Evolutionary conservation across 1,284 basidiomycete genomes (phyloP), one percentile per base, ranked within the genome.

Genomic region (Bjerkandera adusta): DNA sequence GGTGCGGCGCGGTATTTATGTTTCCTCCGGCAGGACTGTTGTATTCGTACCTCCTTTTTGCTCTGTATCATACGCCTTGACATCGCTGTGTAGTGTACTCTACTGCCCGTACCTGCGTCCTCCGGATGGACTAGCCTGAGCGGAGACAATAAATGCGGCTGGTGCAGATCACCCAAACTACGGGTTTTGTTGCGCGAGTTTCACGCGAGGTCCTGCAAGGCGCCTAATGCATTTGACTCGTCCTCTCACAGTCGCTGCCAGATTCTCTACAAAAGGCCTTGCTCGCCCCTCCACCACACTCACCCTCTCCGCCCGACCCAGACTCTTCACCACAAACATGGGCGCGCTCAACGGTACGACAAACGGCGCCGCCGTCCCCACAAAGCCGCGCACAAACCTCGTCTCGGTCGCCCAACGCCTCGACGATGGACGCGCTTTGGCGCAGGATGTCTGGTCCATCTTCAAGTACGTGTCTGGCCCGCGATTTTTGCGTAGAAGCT

Each of bases 391-490:
- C 41, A 72, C 70, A 3, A 72, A 73, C 36, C 70, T 79, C 47
- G 70, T 89, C 39, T 72, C 79, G 2, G 78, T 81, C 62, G 83
- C 88, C 1, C 82, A 81, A 1, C 76, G 88, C 39, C 70, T 91
- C 51, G 70, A 65, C 53, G 83, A 87, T 32, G 89, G 89, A 16
- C 76, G 88, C 30, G 88, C 89, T 1, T 66, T 91, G 30, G 83
- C 78, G 8, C 78, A 86, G 65, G 92, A 95, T 68, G 92, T 95
- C 26, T 95, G 92, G 92, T 89, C 89, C 3, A 91, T 94, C 63
- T 95, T 83, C 80, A 93, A 91, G 92, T 93, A 58, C 57, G 78
- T 71, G 45, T 38, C 10, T n/a, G n/a, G n/a, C 18, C 13, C 10
- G 11, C 27, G 16, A 29, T 52, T 49, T 21, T 16, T 43, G 27